Evolutionary conservation across 352 stramenopile species (phyloP), one percentile per base, ranked within the genome.

Genomic region (Phytophthora constricta): DNA sequence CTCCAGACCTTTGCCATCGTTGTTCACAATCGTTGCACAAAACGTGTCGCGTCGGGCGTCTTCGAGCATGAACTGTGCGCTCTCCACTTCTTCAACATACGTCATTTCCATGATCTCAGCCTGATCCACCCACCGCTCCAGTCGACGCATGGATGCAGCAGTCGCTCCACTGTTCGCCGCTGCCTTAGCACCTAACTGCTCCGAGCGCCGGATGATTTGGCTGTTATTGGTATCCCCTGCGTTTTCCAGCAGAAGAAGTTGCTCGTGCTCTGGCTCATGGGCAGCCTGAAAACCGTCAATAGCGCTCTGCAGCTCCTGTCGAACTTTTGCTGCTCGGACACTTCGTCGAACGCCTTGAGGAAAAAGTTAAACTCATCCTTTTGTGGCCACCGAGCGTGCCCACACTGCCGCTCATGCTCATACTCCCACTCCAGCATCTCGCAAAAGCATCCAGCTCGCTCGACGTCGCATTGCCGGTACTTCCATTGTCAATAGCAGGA

Each of bases 91-190:
- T 9, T 88, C 80, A 26, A 91, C 62, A 52, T 90, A 83, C 1
- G 86, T 91, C 63, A 92, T 80, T 27, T 87, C 82, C 61, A 92
- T 73, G 48, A 81, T 72, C 43, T 93, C 86, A 3, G 86, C 86
- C 37, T 76, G 68, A 23, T 93, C 82, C 23, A 93, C 80, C 55
- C 72, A 86, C 25, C 64, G 70, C 59, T 93, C 83, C 9, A 93
- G 70, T 28, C 68, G 74, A 14, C 78, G 79, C 20, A 84, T 86
- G 46, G 75, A 81, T 7, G 74, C 43, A 20, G 69, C 46, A 22
- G 67, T 76, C 16, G 62, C 50, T 17, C 67, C 59, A 22, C 54
- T 76, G 17, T 14, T 70, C 14, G 66, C 66, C 28, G 61, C 58
- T 41, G 53, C 37, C 17, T 56, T 65, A 13, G 65, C 54, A 1